Base-by-base conservation (phyloP, 1,284 basidiomycete species). In the Schizophyllum amplum region DNA sequence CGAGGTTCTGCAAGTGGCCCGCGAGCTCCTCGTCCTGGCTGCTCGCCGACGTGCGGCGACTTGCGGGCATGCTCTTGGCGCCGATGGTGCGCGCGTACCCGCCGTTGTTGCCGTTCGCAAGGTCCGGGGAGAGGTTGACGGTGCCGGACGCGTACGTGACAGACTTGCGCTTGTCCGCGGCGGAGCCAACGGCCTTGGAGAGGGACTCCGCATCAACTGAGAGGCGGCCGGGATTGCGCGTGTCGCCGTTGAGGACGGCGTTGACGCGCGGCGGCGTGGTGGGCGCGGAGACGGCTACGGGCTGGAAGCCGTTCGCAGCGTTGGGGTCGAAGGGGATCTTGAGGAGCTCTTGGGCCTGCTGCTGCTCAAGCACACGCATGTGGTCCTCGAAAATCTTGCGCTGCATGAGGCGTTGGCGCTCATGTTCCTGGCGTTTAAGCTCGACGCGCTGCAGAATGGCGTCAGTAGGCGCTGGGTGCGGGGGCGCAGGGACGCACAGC, bases 321-420 rank as follows among this genome's bases (percentile, higher is more conserved):
- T 67, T 71, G n/a, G 78, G 62, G 58, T 89, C 87, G 63, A 81
- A 78, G 21, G 88, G 87, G 62, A 90, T 79, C 62, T 66, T 82
- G 63, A 93, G 82, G 47, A 92, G 79, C 69, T 88, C 90, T 68
- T 92, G 87, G 20, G 87, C 86, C 72, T 97, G 94, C 69, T 94
- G 88, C 64, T 92, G 90, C 72, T 97, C 94, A 60, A 97, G 81
- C 62, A 81, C 86, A 56, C 87, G 84, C 89, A 96, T 95, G 72
- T 96, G 92, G 65, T 94, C 91, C 71, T 95, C 94, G 69, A 97
- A 96, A 65, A 91, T 75, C 71, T 87, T 90, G 67, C 92, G 86
- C 71, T 96, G 94, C 57, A 91, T 72, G 51, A 75, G 75, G 63
- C 93, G 90, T 72, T 93, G 90, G 57, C 88, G 82, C 71, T 95